Evolutionary conservation across 495 filamentous ascomycete genomes (phyloP).

Genomic region (Lepidopterella palustris): DNA sequence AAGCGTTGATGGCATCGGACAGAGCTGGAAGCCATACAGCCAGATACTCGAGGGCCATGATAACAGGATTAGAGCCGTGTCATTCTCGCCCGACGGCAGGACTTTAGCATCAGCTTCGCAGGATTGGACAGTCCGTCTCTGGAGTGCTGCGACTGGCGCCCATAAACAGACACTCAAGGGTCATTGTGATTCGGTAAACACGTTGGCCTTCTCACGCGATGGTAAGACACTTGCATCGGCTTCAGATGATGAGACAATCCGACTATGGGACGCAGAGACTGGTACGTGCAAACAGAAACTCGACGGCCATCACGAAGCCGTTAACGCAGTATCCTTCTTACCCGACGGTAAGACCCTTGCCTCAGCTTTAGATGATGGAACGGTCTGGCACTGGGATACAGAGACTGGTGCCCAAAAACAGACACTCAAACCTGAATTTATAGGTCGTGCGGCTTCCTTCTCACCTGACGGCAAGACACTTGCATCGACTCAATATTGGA

Average conservation of each 20-base stretch:
- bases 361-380: not conserved
- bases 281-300: not conserved
- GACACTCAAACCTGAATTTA: not conserved
- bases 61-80: slow-evolving; percentile 41
- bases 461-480: not conserved
- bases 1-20: not conserved
- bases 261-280: not conserved
- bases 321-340: not conserved
- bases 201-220: slow-evolving; percentile 83
- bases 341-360: not conserved
- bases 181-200: slow-evolving; percentile 88
- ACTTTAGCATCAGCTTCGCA: slow-evolving; percentile 86
- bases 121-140: slow-evolving; percentile 70
- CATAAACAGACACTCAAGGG: slow-evolving; percentile 67
- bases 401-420: not conserved
- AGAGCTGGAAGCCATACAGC: not conserved
- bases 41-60: not conserved
- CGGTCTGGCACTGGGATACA: not conserved
- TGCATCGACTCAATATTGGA: not conserved
- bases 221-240: slow-evolving; percentile 36
- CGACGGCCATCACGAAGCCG: not conserved
- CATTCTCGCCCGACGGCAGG: slow-evolving; percentile 86
- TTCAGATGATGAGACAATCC: slow-evolving; percentile 1
- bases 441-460: not conserved
- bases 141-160: slow-evolving; percentile 69